Evolutionary conservation across 2,329 filamentous ascomycete species (phyloP).

Genomic region (Fusarium pseudograminearum): DNA sequence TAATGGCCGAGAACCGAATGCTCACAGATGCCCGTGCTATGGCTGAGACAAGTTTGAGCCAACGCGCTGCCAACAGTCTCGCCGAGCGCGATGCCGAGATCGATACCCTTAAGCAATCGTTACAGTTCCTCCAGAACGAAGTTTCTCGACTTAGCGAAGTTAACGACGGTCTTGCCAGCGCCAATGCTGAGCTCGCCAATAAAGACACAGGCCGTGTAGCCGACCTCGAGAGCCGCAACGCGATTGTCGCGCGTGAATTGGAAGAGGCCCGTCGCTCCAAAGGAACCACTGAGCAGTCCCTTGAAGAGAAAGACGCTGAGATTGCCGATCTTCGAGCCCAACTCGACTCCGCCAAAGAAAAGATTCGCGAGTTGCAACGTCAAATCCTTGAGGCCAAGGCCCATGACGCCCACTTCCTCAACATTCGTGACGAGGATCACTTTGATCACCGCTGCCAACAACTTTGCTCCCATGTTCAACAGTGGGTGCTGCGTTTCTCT

Average conservation of each 20-base stretch:
- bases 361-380: constrained; percentile 64
- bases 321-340: constrained; percentile 82
- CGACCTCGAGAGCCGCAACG: constrained; percentile 74
- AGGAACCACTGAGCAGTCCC: constrained; percentile 69
- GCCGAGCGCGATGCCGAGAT: constrained; percentile 90
- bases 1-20: constrained; percentile 85
- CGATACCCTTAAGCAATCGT: constrained; percentile 79
- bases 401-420: constrained; percentile 79
- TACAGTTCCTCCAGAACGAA: constrained; percentile 85
- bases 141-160: constrained; percentile 83
- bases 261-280: constrained; percentile 75
- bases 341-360: constrained; percentile 76
- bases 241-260: constrained; percentile 75
- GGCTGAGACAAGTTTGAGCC: constrained; percentile 74
- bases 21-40: constrained; percentile 78
- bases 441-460: constrained; percentile 95
- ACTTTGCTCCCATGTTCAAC: constrained; percentile 94
- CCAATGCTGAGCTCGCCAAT: constrained; percentile 80
- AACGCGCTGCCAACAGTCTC: constrained; percentile 76
- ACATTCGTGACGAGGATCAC: constrained; percentile 88
- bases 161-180: constrained; percentile 82
- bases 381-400: constrained; percentile 70
- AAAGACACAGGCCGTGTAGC: constrained; percentile 80
- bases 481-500: constrained; percentile 98
- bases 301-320: constrained; percentile 87